Evolutionary conservation across 768 basidiomycete species (phyloP).

Genomic region (Podaxis sp.): DNA sequence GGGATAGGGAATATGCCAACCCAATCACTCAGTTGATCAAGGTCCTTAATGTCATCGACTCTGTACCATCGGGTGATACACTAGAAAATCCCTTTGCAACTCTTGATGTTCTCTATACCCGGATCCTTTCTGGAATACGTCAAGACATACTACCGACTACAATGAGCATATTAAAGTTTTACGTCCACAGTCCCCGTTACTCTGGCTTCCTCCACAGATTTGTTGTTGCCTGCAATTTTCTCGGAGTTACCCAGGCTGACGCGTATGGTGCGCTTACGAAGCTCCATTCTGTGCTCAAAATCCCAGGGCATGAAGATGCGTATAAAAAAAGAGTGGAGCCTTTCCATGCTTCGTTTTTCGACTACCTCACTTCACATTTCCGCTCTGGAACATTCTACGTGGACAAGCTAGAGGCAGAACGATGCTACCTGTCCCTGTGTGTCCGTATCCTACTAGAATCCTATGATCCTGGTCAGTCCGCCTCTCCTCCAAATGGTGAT

Average conservation of each 20-base stretch:
- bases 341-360: background rate
- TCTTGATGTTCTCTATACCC: constrained; percentile 14
- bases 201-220: background rate
- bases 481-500: background rate
- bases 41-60: background rate
- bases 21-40: constrained; percentile 3
- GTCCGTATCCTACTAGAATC: background rate
- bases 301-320: background rate
- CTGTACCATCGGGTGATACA: background rate
- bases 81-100: background rate
- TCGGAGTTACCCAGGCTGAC: background rate
- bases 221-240: background rate
- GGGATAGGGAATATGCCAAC: constrained; percentile 2
- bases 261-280: background rate
- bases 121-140: background rate
- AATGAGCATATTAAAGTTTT: background rate
- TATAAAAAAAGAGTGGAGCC: background rate
- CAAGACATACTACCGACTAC: background rate
- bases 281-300: background rate
- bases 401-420: background rate
- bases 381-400: background rate
- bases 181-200: background rate
- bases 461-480: background rate
- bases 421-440: background rate
- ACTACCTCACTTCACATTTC: background rate